phyloP scores from a whole-genome alignment of 805 yeast species.

The Yamadazyma insecticola region DNA sequence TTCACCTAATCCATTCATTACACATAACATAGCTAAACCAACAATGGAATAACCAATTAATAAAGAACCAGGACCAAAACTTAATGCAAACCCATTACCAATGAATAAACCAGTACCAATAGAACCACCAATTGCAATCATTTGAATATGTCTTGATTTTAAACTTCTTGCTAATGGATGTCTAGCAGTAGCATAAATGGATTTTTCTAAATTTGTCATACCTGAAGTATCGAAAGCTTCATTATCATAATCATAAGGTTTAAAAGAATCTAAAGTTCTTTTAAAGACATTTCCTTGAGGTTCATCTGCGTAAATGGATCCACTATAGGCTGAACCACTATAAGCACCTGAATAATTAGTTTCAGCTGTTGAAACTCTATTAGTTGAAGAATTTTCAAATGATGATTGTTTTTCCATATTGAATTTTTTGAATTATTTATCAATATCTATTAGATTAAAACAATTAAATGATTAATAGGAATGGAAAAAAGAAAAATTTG shows the following conservation, averaged over 20 bases:
- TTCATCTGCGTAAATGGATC: no score
- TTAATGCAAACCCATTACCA: conserved; percentile 41
- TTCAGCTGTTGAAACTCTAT: no score
- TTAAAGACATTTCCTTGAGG: no score
- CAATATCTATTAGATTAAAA: no score
- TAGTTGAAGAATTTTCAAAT: no score
- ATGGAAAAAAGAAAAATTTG: no score
- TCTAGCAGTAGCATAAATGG: conserved; percentile 28
- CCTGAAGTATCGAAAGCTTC: conserved; percentile 37
- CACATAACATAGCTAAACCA: conserved; percentile 51
- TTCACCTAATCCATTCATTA: conserved; percentile 61
- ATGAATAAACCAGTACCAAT: conserved; percentile 62
- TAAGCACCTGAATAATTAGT: no score
- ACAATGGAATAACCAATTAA: conserved; percentile 55
- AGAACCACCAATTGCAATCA: conserved; percentile 69
- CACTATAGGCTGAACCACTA: no score
- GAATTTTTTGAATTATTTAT: no score
- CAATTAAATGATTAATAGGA: no score
- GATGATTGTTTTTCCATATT: no score
- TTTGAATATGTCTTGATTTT: conserved; percentile 63
- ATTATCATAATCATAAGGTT: conserved; percentile 33
- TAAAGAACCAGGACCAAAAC: conserved; percentile 38
- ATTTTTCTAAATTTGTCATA: conserved; percentile 36
- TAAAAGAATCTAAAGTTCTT: conserved; percentile 31
- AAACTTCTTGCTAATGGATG: conserved; percentile 47